Evolutionary conservation across 768 basidiomycete species (phyloP), one percentile per base, ranked within the genome.

Genomic region (Kwoniella sp.): DNA sequence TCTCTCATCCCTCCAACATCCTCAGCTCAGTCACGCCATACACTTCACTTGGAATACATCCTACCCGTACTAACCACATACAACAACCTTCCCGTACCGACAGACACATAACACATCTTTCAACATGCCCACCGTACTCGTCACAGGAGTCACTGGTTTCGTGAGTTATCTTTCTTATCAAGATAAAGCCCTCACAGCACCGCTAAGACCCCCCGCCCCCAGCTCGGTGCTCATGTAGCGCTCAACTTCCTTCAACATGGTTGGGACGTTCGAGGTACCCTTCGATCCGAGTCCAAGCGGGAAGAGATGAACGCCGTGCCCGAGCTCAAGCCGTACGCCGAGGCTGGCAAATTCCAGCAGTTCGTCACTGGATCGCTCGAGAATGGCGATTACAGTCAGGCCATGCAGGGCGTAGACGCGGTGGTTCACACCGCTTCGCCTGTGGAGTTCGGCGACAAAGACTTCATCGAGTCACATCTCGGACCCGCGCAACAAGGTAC

Each of bases 61-160:
- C n/a, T n/a, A n/a, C n/a, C n/a, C n/a, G n/a, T n/a, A n/a, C n/a
- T n/a, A n/a, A n/a, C n/a, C n/a, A n/a, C n/a, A n/a, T n/a, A n/a
- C n/a, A n/a, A n/a, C n/a, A n/a, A n/a, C n/a, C n/a, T n/a, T n/a
- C n/a, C n/a, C n/a, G n/a, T n/a, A n/a, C n/a, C n/a, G n/a, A n/a
- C n/a, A n/a, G n/a, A n/a, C n/a, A n/a, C n/a, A n/a, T n/a, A n/a
- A n/a, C n/a, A n/a, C n/a, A n/a, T 7, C 34, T 7, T 20, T 19
- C 45, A 47, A 26, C 11, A 62, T 62, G 60, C 56, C 60, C 27
- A 64, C 60, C 25, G 66, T 64, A 3, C 52, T 67, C 20, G 53
- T 67, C 46, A 67, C 63, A 31, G 66, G 66, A 34, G 57, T 64
- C 41, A 57, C 60, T 41, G 66, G 62, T 41, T 67, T 64, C 45